Percentiles rank a stretch among this genome's conserved stretches.
Evolutionary conservation across 345 rosid species (phyloP).

Genomic region (Citrus trifoliata): DNA sequence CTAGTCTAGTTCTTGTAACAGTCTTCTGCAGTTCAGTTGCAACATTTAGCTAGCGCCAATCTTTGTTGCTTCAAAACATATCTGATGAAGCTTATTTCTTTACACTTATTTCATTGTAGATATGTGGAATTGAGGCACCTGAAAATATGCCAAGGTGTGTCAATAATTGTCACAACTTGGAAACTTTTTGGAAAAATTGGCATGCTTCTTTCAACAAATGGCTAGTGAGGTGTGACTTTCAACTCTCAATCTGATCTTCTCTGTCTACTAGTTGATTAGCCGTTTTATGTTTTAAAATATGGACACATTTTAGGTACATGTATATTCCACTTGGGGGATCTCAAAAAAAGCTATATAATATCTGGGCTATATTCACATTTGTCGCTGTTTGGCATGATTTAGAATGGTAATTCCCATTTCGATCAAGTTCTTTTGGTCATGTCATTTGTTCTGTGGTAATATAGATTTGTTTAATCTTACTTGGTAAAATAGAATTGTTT

Average conservation of each 20-base stretch:
- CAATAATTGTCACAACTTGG: slow-evolving; percentile 84
- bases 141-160: slow-evolving; percentile 95
- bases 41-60: not conserved
- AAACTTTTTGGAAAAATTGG: slow-evolving; percentile 97
- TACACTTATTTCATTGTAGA: slow-evolving; percentile 32
- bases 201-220: slow-evolving; percentile 97
- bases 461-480: not conserved
- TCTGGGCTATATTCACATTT: slow-evolving; percentile 93
- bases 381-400: slow-evolving; percentile 98
- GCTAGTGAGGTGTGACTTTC: slow-evolving; percentile 76
- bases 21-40: slow-evolving; percentile 6
- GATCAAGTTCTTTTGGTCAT: not conserved
- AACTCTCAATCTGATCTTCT: slow-evolving; percentile 16
- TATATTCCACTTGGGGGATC: slow-evolving; percentile 97
- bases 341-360: slow-evolving; percentile 70
- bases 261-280: not conserved
- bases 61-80: not conserved
- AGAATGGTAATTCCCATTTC: slow-evolving; percentile 64
- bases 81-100: not conserved
- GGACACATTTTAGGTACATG: slow-evolving; percentile 58
- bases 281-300: slow-evolving; percentile 6
- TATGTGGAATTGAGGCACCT: slow-evolving; percentile 81
- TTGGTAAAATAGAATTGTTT: not conserved
- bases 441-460: not conserved
- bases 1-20: not conserved